Evolutionary conservation across 139 green algal genomes (phyloP), one percentile per base, ranked within the genome.

Genomic region (Chlamydomonas sp.): DNA sequence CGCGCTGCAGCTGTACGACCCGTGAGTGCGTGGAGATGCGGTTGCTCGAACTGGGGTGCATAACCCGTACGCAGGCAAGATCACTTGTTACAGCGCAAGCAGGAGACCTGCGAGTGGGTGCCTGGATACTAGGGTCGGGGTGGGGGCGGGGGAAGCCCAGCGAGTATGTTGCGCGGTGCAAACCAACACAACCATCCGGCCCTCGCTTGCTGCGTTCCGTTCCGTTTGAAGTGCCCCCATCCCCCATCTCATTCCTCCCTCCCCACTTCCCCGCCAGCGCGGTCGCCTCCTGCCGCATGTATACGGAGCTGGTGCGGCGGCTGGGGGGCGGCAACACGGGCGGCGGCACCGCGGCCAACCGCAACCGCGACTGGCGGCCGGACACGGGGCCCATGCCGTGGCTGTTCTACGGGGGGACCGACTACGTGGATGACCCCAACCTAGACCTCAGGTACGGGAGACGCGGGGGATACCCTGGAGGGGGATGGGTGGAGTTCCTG

Each of bases 1-100:
- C 68, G 93, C 86, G 18, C 89, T 95, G 80, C 89, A 91, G 78
- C 71, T 93, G 74, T 95, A 95, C 84, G 88, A 85, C 88, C 71
- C 20, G 89, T 93, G 59, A 84, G 86, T 77, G 5, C 18, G 1
- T 12, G 64, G 8, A 69, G 9, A 12, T 16, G 9, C 64, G 64
- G 8, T 69, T 12, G 10, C 8, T 12, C 8, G 8, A 9, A 12
- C 10, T 9, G 8, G 8, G 64, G 64, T 9, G 64, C 64, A 16
- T 9, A 9, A 7, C 8, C 64, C 64, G 64, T 9, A 9, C 8
- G 64, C 71, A 31, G 82, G n/a, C 79, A 87, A 73, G 14, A 66
- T 14, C 5, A 81, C 83, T n/a, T n/a, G n/a, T n/a, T n/a, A n/a
- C n/a, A n/a, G n/a, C n/a, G n/a, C n/a, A n/a, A n/a, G n/a, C n/a